Percentiles rank a stretch among this genome's conserved stretches.
These are phyloP conservation scores for Choiromyces venosus DNA, from an alignment of 495 filamentous ascomycete species.

Conservation along the genomic window DNA sequence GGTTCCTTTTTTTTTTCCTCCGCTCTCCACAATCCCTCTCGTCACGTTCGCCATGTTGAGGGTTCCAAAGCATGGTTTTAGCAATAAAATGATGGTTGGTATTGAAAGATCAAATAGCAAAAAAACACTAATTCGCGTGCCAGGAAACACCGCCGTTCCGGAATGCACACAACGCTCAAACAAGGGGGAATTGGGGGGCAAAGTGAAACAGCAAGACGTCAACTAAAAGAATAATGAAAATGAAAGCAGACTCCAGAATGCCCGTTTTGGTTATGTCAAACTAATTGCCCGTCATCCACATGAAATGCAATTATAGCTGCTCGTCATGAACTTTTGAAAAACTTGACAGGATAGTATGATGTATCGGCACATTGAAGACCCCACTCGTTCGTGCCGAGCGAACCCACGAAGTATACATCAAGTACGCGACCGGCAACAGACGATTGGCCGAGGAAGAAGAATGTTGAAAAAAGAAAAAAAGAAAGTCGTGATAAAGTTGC, in stretches of 20 bases:
- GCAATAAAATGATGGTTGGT: neutral
- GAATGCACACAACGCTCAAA: slow-evolving; percentile 40
- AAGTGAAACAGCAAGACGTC: slow-evolving; percentile 14
- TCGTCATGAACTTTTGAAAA: slow-evolving; percentile 1
- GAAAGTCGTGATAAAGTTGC: slow-evolving; percentile 14
- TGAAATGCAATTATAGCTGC: slow-evolving; percentile 19
- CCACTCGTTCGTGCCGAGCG: neutral
- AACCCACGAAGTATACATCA: neutral
- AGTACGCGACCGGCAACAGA: slow-evolving; percentile 8
- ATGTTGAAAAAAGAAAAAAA: slow-evolving; percentile 10
- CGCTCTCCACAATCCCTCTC: neutral
- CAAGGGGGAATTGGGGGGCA: slow-evolving; percentile 20
- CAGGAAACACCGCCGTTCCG: slow-evolving; percentile 42
- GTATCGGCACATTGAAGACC: slow-evolving; percentile 10
- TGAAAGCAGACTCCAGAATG: slow-evolving; percentile 22
- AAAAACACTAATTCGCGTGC: slow-evolving; percentile 37
- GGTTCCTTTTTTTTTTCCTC: neutral
- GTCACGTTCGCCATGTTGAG: neutral
- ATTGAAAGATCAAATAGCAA: slow-evolving; percentile 7
- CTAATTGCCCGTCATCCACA: slow-evolving; percentile 5
- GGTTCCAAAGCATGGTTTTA: neutral
- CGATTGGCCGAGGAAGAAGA: slow-evolving; percentile 15
- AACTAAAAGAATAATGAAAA: slow-evolving; percentile 30
- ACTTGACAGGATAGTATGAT: slow-evolving; percentile 17
- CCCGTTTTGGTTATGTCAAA: slow-evolving; percentile 16